phyloP scores from a whole-genome alignment of 164 flowering plant species.

The Berberis thunbergii region DNA sequence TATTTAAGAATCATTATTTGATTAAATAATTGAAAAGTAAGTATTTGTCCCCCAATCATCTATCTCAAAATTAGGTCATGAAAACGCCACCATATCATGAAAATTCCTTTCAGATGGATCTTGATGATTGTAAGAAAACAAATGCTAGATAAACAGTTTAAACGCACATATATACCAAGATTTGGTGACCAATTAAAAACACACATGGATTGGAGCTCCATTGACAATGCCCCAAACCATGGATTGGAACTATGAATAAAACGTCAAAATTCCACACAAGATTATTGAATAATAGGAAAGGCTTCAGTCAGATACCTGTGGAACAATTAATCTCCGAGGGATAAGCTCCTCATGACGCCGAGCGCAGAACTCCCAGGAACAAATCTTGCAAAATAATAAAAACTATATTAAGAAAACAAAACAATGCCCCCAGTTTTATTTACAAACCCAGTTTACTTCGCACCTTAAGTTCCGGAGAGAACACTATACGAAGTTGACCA shows the following conservation, averaged over 20 bases:
- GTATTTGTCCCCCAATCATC: no score
- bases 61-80: no score
- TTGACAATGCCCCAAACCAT: no score
- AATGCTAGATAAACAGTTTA: no score
- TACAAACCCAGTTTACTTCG: neutral
- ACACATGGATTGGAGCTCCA: no score
- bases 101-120: no score
- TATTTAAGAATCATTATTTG: no score
- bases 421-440: neutral
- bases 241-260: neutral
- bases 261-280: neutral
- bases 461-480: constrained; percentile 92
- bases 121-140: no score
- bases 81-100: no score
- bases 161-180: no score
- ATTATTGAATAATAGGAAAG: neutral
- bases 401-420: neutral
- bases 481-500: constrained; percentile 94
- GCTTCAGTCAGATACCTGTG: constrained; percentile 52
- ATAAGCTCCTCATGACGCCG: constrained; percentile 98
- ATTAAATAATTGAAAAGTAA: no score
- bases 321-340: constrained; percentile 75
- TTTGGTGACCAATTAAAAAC: no score
- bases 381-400: constrained; percentile 44
- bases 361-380: constrained; percentile 99